Conservation (phyloP, 352 stramenopile species). For the Aphanomyces invadans region DNA sequence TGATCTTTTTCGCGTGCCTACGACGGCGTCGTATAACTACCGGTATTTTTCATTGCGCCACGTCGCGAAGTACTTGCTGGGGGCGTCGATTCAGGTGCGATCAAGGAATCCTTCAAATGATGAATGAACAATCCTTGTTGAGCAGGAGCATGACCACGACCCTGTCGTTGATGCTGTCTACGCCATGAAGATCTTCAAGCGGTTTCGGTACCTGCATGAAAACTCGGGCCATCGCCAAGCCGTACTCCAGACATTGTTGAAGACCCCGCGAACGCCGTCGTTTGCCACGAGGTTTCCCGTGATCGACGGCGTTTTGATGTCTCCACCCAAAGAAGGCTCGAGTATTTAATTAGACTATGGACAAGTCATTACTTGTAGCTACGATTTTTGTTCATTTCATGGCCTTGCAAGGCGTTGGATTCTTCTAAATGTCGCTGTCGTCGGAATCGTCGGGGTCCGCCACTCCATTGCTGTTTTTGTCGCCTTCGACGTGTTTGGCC, state of each 20-base stretch:
- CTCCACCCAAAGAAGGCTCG: slow-evolving; percentile 30
- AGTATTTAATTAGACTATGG: neutral
- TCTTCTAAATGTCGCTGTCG: slow-evolving; percentile 55
- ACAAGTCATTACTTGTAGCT: too few relatives aligned
- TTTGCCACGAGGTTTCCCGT: slow-evolving; percentile 75
- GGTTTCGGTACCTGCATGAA: slow-evolving; percentile 76
- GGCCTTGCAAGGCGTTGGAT: too few relatives aligned
- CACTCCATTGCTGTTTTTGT: slow-evolving; percentile 25
- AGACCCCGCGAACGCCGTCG: slow-evolving; percentile 74
- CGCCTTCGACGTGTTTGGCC: neutral
- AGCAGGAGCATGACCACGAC: slow-evolving; percentile 66
- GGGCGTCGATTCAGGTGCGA: slow-evolving; percentile 62
- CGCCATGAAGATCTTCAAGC: slow-evolving; percentile 86
- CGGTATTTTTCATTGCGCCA: slow-evolving; percentile 80
- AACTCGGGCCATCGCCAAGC: slow-evolving; percentile 61
- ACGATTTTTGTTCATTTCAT: too few relatives aligned
- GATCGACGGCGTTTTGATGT: slow-evolving; percentile 79
- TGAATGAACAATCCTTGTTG: too few relatives aligned
- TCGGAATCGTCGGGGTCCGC: slow-evolving; percentile 38
- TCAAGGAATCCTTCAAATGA: too few relatives aligned
- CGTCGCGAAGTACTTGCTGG: slow-evolving; percentile 74
- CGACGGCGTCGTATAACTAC: slow-evolving; percentile 62
- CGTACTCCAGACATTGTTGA: slow-evolving; percentile 71
- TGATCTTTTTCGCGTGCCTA: slow-evolving; percentile 73
- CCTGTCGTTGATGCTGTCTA: slow-evolving; percentile 80